Conservation (phyloP, 1,284 basidiomycete species). For the Moniliella sp. region DNA sequence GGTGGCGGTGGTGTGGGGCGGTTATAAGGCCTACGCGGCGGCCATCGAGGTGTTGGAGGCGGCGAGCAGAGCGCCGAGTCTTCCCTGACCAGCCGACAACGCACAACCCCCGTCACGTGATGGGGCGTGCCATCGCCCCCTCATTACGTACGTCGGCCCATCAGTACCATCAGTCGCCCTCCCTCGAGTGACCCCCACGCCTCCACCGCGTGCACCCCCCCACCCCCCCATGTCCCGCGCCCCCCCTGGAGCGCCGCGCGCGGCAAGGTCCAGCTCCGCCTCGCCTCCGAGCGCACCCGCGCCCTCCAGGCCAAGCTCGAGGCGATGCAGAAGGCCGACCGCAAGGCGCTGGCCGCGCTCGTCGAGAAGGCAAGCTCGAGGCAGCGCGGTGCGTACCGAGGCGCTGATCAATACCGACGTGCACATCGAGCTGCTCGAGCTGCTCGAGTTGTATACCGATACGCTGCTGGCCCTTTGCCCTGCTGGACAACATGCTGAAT, state of each 20-base stretch:
- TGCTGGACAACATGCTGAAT: conserved; percentile 49
- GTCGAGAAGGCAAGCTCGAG: conserved; percentile 58
- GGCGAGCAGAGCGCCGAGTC: too few relatives aligned
- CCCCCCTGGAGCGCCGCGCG: conserved; percentile 16
- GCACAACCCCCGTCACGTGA: too few relatives aligned
- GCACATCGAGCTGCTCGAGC: conserved; percentile 42
- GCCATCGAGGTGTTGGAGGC: too few relatives aligned
- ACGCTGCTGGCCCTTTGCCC: conserved; percentile 71
- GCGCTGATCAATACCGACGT: conserved; percentile 66
- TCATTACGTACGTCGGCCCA: too few relatives aligned
- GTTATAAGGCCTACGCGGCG: too few relatives aligned
- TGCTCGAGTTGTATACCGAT: conserved; percentile 81
- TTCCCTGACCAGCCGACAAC: too few relatives aligned
- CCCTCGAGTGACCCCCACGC: too few relatives aligned
- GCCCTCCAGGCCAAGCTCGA: conserved; percentile 80
- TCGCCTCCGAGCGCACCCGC: conserved; percentile 70
- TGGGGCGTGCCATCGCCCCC: too few relatives aligned
- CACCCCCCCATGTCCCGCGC: too few relatives aligned
- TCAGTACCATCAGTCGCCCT: too few relatives aligned
- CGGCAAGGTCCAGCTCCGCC: conserved; percentile 40
- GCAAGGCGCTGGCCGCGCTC: conserved; percentile 56
- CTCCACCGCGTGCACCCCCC: too few relatives aligned
- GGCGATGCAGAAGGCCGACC: conserved; percentile 61
- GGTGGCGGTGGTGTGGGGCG: too few relatives aligned
- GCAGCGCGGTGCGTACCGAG: conserved; percentile 63